Base-by-base conservation (phyloP, 2,329 filamentous ascomycete species). In the Dothidotthia symphoricarpi region DNA sequence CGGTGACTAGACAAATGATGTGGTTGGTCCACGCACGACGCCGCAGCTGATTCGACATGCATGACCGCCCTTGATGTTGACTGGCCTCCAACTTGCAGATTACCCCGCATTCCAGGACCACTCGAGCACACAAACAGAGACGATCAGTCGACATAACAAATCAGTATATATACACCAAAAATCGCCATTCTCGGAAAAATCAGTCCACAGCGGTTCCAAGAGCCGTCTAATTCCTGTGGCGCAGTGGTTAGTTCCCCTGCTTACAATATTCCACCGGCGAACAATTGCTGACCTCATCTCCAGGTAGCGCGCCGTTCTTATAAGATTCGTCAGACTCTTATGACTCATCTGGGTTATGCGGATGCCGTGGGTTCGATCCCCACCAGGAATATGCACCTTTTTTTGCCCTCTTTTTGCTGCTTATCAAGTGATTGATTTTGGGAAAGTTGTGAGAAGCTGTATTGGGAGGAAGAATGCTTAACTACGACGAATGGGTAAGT, bases 231-330 rank as follows among this genome's bases (percentile, higher is more conserved):
- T 56, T 64, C 59, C 61, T 61, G 59, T 71, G 68, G 68, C 69
- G 69, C 68, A 71, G 69, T 70, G 69, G 69, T 71, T 7, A 25
- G 24, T 25, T 25, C 12, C 12, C 24, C 12, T 25, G 7, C 24
- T 7, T 25, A 7, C 24, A n/a, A n/a, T n/a, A n/a, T n/a, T n/a
- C n/a, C n/a, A n/a, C n/a, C n/a, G n/a, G n/a, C n/a, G n/a, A n/a
- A n/a, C n/a, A n/a, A n/a, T n/a, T n/a, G n/a, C n/a, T n/a, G n/a
- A n/a, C n/a, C n/a, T n/a, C n/a, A n/a, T n/a, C n/a, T n/a, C n/a
- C n/a, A n/a, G n/a, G n/a, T 12, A 72, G 69, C 69, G 69, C 68
- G 69, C 65, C 66, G 68, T 69, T 69, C 69, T 72, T 70, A 70
- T 72, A 71, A 57, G 49, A 45, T 45, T 61, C 55, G 56, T 62